A percentile compares a stretch with the other conserved stretches of the same genome.
Evolutionary conservation across 495 filamentous ascomycete species (phyloP).

Genomic region (Aspergillus carlsbadensis): DNA sequence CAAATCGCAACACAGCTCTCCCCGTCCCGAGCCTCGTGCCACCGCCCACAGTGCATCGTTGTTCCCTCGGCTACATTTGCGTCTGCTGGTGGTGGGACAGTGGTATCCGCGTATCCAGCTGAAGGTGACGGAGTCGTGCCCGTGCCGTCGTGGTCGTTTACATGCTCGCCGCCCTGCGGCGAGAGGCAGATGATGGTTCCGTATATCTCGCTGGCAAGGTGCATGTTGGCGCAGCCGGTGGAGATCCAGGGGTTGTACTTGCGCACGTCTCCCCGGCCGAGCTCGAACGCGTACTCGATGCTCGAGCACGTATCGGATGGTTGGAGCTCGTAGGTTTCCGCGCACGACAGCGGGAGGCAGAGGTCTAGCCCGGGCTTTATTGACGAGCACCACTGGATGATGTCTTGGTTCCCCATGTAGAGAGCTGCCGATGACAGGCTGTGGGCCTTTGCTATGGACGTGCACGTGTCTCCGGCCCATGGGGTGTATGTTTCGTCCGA

Average conservation of each 20-base stretch:
- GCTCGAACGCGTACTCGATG: background rate
- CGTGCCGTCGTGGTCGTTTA: background rate
- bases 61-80: conserved; percentile 18
- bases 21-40: background rate
- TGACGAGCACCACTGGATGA: conserved; percentile 10
- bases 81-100: conserved; percentile 6
- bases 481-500: background rate
- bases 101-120: background rate
- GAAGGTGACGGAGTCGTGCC: background rate
- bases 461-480: conserved; percentile 17
- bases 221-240: background rate
- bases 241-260: background rate
- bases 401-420: conserved; percentile 12
- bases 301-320: background rate
- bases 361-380: too few relatives aligned
- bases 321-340: conserved; percentile 6
- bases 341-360: background rate
- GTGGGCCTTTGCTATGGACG: conserved; percentile 20
- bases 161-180: conserved; percentile 2
- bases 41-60: conserved; percentile 17
- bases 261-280: background rate
- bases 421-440: conserved; percentile 24
- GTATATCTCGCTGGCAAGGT: background rate
- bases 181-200: background rate
- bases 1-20: conserved; percentile 19